phyloP scores from a whole-genome alignment of 2,329 filamentous ascomycete genomes.

The Fusarium sp. region DNA sequence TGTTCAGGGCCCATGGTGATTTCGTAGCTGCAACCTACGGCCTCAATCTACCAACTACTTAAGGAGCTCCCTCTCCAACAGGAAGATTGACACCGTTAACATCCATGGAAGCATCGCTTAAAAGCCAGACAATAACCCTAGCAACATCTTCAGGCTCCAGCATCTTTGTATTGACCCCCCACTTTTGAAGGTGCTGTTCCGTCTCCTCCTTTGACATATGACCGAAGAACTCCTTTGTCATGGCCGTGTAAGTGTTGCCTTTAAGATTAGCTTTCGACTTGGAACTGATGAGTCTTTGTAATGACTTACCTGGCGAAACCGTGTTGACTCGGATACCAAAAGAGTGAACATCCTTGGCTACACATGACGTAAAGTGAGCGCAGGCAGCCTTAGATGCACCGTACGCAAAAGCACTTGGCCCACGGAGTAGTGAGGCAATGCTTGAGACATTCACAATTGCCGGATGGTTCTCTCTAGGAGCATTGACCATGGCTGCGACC shows the following conservation, averaged over 20 bases:
- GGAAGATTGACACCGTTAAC: conserved; percentile 5
- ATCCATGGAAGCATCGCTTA: conserved; percentile 1
- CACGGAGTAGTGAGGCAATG: not conserved
- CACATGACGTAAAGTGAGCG: not conserved
- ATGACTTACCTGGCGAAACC: not conserved
- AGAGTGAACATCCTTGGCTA: not conserved
- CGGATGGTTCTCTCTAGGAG: not conserved
- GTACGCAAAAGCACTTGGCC: not conserved
- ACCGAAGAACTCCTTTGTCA: conserved; percentile 5
- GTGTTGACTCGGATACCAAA: not conserved
- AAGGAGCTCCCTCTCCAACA: conserved; percentile 1
- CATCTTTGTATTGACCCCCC: not conserved
- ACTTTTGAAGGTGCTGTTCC: not conserved
- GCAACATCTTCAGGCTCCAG: conserved; percentile 5
- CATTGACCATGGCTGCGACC: not conserved
- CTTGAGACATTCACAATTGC: not conserved
- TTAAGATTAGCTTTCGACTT: not conserved
- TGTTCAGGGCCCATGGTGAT: no score
- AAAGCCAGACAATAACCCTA: conserved; percentile 8
- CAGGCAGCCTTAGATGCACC: not conserved
- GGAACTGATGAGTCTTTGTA: no score
- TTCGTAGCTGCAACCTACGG: no score
- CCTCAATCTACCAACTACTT: not conserved
- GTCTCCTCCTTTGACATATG: conserved; percentile 2
- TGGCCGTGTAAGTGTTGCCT: conserved; percentile 4